Evolutionary conservation across 1,139 yeast species (phyloP).

Genomic region (Meyerozyma sp.): DNA sequence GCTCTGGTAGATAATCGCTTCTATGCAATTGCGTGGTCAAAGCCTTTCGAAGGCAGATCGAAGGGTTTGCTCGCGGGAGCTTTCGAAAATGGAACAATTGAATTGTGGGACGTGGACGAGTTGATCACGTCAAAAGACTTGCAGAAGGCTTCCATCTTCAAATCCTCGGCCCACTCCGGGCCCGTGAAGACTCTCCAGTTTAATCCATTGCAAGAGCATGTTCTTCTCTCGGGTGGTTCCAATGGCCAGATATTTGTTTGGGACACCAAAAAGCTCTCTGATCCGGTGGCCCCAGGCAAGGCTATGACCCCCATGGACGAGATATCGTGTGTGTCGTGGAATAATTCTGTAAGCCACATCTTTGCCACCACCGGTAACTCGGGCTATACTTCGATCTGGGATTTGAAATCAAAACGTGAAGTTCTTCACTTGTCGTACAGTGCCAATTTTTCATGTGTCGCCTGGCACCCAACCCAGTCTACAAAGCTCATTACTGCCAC

Average conservation of each 20-base stretch:
- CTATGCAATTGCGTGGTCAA: conserved; percentile 85
- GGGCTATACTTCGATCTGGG: conserved; percentile 92
- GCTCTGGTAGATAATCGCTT: conserved; percentile 58
- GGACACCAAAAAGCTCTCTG: conserved; percentile 66
- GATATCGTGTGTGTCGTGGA: conserved; percentile 84
- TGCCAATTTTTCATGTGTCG: conserved; percentile 63
- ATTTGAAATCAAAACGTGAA: conserved; percentile 79
- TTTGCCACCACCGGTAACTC: conserved; percentile 84
- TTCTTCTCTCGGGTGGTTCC: conserved; percentile 82
- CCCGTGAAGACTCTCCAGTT: conserved; percentile 72
- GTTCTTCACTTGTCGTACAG: conserved; percentile 74
- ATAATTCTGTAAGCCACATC: conserved; percentile 76
- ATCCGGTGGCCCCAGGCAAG: conserved; percentile 70
- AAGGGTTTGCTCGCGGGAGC: conserved; percentile 80
- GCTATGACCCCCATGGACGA: conserved; percentile 82
- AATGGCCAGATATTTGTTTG: conserved; percentile 85
- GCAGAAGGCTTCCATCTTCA: conserved; percentile 38
- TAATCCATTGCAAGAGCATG: conserved; percentile 67
- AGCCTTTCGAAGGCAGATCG: conserved; percentile 48
- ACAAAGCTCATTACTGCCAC: conserved; percentile 88
- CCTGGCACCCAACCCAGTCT: conserved; percentile 83
- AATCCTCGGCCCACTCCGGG: conserved; percentile 59
- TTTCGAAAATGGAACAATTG: conserved; percentile 74
- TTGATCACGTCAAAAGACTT: conserved; percentile 36
- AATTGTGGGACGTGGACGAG: conserved; percentile 64